These are phyloP conservation scores for Fusarium ambrosium DNA, from an alignment of 2,329 filamentous ascomycete genomes.

Conservation along the genomic window DNA sequence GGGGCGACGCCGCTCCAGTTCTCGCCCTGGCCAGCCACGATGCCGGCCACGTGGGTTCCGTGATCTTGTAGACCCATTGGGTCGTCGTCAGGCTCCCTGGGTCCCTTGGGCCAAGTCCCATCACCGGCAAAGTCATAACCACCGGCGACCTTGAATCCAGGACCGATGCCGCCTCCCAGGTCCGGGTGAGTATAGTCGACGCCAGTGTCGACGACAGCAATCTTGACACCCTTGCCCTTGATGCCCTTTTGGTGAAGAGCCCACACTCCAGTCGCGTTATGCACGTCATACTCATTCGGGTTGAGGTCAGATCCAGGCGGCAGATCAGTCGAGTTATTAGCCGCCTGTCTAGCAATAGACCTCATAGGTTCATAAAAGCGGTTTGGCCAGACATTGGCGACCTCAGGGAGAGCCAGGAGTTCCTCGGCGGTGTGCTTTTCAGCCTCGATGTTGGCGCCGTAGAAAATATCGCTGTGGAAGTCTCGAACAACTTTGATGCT, in stretches of 20 bases:
- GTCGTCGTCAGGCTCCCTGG: neutral
- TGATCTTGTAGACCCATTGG: neutral
- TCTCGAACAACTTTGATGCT: conserved; percentile 6
- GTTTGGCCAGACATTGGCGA: conserved; percentile 1
- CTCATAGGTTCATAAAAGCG: neutral
- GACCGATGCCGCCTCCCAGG: neutral
- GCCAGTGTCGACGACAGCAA: conserved; percentile 38
- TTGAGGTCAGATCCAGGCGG: neutral
- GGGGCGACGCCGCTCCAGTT: neutral
- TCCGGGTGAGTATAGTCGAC: conserved; percentile 35
- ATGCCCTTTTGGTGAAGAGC: conserved; percentile 30
- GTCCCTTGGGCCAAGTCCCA: neutral
- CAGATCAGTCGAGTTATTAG: neutral
- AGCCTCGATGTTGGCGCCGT: conserved; percentile 10
- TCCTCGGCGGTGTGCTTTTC: neutral
- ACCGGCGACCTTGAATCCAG: neutral
- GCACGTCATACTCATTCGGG: conserved; percentile 2
- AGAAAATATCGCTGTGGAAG: conserved; percentile 13
- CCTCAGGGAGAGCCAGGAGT: neutral
- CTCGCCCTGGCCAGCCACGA: neutral
- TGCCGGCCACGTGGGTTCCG: neutral
- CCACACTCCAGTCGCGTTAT: conserved; percentile 33
- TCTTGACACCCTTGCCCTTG: conserved; percentile 33
- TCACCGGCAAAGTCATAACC: neutral
- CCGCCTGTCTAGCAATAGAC: neutral